Evolutionary conservation across 2,329 filamentous ascomycete species (phyloP).

Genomic region (Clarireedia homoeocarpa): DNA sequence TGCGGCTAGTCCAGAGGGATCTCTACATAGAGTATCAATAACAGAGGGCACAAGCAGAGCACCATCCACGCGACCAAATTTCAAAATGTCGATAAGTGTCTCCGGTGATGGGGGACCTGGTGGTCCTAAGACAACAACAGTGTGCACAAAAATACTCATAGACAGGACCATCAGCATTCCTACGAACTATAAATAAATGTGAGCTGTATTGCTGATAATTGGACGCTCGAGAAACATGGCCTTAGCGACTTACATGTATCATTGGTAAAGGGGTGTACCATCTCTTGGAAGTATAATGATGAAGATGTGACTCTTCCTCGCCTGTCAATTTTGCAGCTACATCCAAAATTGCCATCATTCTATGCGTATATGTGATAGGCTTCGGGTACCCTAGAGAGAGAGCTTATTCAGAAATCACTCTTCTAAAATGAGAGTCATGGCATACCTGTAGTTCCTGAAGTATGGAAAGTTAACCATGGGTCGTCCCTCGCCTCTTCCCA

Average conservation of each 20-base stretch:
- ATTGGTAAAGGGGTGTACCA: conserved; percentile 5
- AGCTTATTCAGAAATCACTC: not conserved
- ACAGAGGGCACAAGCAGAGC: not conserved
- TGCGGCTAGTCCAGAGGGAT: not conserved
- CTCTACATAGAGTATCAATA: not conserved
- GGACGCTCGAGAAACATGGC: not conserved
- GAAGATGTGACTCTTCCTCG: not conserved
- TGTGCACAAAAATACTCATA: not conserved
- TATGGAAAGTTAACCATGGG: conserved; percentile 9
- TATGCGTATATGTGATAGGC: conserved; percentile 8
- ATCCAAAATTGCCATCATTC: conserved; percentile 9
- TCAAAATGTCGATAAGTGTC: not conserved
- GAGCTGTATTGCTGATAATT: not conserved
- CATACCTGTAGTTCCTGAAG: conserved; percentile 8
- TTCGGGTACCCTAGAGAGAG: not conserved
- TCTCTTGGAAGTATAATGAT: conserved; percentile 1
- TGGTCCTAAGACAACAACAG: not conserved
- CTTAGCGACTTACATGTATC: not conserved
- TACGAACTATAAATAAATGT: not conserved
- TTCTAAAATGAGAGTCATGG: not conserved
- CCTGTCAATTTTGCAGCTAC: not conserved
- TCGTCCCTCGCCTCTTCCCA: conserved; percentile 4
- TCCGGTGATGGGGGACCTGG: not conserved
- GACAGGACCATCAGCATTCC: not conserved
- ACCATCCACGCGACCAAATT: not conserved